These are phyloP conservation scores for Prunus mume DNA, from an alignment of 306 rosid species.

Conservation along the genomic window DNA sequence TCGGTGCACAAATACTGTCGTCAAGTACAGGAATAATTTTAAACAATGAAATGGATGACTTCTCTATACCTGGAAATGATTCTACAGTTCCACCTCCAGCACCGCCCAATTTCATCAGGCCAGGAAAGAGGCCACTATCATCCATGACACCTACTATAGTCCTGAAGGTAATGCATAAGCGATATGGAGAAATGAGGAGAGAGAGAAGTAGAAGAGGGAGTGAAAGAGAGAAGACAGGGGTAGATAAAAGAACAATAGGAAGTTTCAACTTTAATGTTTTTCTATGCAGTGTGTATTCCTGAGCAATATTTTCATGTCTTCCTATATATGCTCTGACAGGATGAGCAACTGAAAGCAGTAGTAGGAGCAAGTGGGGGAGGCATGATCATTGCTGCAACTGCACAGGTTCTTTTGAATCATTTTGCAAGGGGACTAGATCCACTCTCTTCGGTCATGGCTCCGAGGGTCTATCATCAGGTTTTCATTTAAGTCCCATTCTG, in stretches of 20 bases:
- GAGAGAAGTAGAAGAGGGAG: neutral
- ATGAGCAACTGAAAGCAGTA: constrained; percentile 60
- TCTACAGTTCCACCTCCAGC: constrained; percentile 62
- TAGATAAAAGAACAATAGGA: neutral
- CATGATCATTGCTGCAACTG: constrained; percentile 59
- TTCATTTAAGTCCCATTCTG: neutral
- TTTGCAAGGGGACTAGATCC: constrained; percentile 75
- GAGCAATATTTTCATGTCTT: neutral
- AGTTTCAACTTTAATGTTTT: neutral
- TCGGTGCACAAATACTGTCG: constrained; percentile 69
- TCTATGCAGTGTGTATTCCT: neutral
- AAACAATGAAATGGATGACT: constrained; percentile 92
- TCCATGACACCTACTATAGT: constrained; percentile 83
- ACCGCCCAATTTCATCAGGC: constrained; percentile 67
- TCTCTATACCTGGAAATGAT: constrained; percentile 58
- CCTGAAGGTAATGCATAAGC: constrained; percentile 48
- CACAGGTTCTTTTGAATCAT: constrained; percentile 75
- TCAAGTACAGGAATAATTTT: constrained; percentile 74
- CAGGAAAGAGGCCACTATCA: constrained; percentile 80
- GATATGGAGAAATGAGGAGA: neutral
- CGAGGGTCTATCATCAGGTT: constrained; percentile 85
- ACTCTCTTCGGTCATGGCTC: constrained; percentile 61
- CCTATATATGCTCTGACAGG: constrained; percentile 32
- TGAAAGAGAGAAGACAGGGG: neutral
- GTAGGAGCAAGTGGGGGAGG: constrained; percentile 84